Evolutionary conservation across 2,329 filamentous ascomycete genomes (phyloP).

Genomic region (Phoma sp.): DNA sequence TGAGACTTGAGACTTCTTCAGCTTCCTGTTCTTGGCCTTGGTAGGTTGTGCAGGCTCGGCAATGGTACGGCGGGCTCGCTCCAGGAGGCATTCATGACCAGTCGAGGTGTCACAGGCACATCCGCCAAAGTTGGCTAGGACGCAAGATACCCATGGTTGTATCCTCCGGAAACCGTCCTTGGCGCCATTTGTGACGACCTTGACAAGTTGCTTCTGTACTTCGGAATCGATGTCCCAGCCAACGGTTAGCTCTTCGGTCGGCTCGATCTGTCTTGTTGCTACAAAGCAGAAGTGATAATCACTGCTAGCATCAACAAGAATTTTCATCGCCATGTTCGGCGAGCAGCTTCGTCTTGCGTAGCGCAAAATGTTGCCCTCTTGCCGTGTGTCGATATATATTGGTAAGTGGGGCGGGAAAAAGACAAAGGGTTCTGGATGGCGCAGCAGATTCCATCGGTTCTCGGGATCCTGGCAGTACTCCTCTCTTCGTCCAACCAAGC

Average conservation of each 20-base stretch:
- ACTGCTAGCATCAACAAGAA: conserved; percentile 74
- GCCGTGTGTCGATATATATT: conserved; percentile 89
- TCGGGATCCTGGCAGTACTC: conserved; percentile 56
- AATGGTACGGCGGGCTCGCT: conserved; percentile 44
- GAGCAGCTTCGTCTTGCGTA: conserved; percentile 92
- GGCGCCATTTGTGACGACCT: conserved; percentile 69
- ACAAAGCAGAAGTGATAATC: conserved; percentile 92
- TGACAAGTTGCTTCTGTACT: conserved; percentile 63
- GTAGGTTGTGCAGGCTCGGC: conserved; percentile 31
- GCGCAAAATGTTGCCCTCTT: conserved; percentile 83
- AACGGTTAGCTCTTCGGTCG: conserved; percentile 73
- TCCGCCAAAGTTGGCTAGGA: conserved; percentile 79
- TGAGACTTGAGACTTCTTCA: conserved; percentile 59
- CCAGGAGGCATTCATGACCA: conserved; percentile 47
- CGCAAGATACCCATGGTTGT: conserved; percentile 72
- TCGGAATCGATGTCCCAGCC: conserved; percentile 61
- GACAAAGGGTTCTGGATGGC: conserved; percentile 61
- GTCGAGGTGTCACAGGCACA: conserved; percentile 71
- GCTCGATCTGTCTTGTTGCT: conserved; percentile 78
- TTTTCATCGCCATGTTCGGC: conserved; percentile 88
- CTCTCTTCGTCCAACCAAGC: conserved; percentile 56
- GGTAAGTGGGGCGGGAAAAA: conserved; percentile 83
- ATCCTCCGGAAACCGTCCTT: conserved; percentile 65
- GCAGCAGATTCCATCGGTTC: conserved; percentile 57
- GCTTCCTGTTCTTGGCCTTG: conserved; percentile 59